Conservation (phyloP, 1,139 yeast genomes). For the Candida smagusa region DNA sequence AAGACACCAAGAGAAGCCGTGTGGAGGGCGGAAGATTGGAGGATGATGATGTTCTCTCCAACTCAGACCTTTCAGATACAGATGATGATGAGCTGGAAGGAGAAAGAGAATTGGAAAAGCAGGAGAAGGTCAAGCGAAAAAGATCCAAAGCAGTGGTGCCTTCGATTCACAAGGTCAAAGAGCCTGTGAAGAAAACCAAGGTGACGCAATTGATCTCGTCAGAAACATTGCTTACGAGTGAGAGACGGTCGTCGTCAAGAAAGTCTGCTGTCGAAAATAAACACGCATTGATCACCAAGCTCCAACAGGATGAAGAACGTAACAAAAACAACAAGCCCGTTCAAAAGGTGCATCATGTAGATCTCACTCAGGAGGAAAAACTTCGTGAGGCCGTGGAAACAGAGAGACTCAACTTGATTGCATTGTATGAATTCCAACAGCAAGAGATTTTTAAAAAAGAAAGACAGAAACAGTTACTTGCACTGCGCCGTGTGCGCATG, state of each 20-base stretch:
- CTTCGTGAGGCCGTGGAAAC: constrained; percentile 84
- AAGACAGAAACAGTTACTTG: constrained; percentile 67
- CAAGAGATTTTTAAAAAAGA: constrained; percentile 82
- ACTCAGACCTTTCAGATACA: constrained; percentile 48
- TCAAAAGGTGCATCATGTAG: constrained; percentile 41
- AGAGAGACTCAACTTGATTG: constrained; percentile 68
- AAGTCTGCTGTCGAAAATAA: constrained; percentile 77
- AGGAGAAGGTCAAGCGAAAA: constrained; percentile 41
- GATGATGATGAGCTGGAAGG: constrained; percentile 64
- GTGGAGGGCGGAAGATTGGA: constrained; percentile 11
- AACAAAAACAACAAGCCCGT: constrained; percentile 50
- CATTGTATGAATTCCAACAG: constrained; percentile 74
- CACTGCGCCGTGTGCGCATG: constrained; percentile 60
- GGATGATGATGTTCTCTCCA: constrained; percentile 48
- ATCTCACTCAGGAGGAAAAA: constrained; percentile 82
- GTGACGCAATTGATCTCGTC: constrained; percentile 28
- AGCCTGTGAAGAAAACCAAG: constrained; percentile 14
- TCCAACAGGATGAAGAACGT: constrained; percentile 68
- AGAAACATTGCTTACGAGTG: constrained; percentile 45
- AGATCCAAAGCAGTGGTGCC: constrained; percentile 42
- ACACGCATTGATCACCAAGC: constrained; percentile 68
- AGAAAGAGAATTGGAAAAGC: constrained; percentile 57
- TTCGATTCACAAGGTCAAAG: constrained; percentile 37
- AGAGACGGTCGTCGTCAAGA: constrained; percentile 76
- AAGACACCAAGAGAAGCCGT: constrained; percentile 18